Base-by-base conservation (phyloP, 345 rosid species). In the Barbarea vulgaris region DNA sequence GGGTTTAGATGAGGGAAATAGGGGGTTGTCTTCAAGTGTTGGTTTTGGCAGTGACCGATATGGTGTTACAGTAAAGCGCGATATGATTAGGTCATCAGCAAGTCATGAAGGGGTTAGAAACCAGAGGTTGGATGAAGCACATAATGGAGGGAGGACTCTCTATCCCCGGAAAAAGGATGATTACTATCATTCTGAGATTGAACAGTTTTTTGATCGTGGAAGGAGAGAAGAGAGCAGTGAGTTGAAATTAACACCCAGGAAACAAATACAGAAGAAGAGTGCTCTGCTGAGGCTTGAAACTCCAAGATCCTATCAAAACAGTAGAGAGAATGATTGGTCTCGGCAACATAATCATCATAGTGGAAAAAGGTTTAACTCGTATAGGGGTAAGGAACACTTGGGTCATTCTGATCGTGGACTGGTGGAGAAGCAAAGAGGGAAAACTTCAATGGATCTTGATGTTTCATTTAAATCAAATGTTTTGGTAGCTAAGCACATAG, bases 401-500 rank as follows among this genome's bases (percentile, higher is more conserved):
- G 73, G 71, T 17, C 64, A 69, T 73, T 66, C 78, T 2, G 86
- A 77, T 79, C 74, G 61, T 60, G 85, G 60, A 28, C 39, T 74
- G 67, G 83, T 73, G 76, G 83, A 87, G 67, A 74, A 65, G 80
- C 83, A 63, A 46, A 86, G 88, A 67, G 87, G 77, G 64, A 84
- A 80, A 74, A 83, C 80, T 64, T 85, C 89, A 13, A 86, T 90
- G 14, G 87, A 91, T 79, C 95, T 94, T 66, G 93, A 94, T 82
- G 95, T 91, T 78, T 88, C 94, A 58, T 93, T 88, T 80, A 84
- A 93, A 75, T 91, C 93, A 33, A 89, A 91, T 81, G 80, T 86
- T 8, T 69, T 89, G 78, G 96, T 93, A 74, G 98, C 93, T 68
- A 91, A 93, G 84, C 83, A 90, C 0, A 44, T 77, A 24, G 46